Evolutionary conservation across 805 yeast genomes (phyloP), one percentile per base, ranked within the genome.

Genomic region (Lipomyces yamadae): DNA sequence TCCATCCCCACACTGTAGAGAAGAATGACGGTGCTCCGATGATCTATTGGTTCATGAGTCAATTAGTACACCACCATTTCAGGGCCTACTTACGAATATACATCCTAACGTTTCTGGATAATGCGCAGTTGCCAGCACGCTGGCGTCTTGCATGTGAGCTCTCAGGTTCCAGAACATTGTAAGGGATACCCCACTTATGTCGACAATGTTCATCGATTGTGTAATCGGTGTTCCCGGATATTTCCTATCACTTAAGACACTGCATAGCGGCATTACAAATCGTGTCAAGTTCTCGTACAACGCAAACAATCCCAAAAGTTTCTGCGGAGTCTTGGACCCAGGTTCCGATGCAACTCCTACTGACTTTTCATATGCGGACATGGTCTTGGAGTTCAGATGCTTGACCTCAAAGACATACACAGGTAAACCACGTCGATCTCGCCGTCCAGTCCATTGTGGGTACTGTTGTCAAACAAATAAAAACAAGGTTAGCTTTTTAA

Each of bases 1-100:
- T 52, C 55, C 55, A 52, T 32, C 55, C 34, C 55, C 55, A 52
- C 55, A 52, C 55, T 32, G 55, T 52, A 52, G 55, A n/a, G 55
- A 52, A 52, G 8, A 52, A 52, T 52, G 55, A 52, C 34, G 55
- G 55, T 11, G 55, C 55, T 15, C 55, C 55, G 29, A 52, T 52
- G 55, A 52, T 52, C 55, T 52, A 4, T 8, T 29, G 2, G 29
- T 52, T 32, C 13, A 48, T 8, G 53, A 24, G 53, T 8, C 11
- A 6, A 8, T 52, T 52, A 52, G 55, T 34, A 52, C 18, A 52
- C 55, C 24, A 15, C n/a, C 15, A 24, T 24, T 24, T 24, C 24
- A 24, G 24, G 24, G 24, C 24, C 24, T 1, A 52, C 55, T 18
- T 52, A 52, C 55, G 18, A 52, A 52, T 11, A 52, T 52, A 52